phyloP scores from a whole-genome alignment of 202 grass and related monocot genomes.

The Setaria viridis region DNA sequence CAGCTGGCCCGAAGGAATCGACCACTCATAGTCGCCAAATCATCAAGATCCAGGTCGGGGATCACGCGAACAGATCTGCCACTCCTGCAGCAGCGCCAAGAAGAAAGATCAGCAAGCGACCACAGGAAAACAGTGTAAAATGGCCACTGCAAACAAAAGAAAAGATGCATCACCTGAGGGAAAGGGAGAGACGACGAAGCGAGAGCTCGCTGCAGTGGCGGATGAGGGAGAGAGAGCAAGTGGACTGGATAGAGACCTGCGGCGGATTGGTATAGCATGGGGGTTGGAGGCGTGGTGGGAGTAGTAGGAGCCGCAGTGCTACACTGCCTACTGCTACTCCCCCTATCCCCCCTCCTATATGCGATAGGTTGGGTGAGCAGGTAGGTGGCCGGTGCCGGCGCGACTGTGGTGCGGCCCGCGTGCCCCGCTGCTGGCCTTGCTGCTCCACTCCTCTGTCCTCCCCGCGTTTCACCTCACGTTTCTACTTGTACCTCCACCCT shows the following conservation, averaged over 20 bases:
- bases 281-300: not conserved
- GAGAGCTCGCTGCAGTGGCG: conserved; percentile 24
- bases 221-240: conserved; percentile 9
- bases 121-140: not conserved
- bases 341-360: conserved; percentile 30
- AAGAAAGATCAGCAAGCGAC: conserved; percentile 36
- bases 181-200: not conserved
- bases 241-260: not conserved
- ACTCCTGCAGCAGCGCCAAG: conserved; percentile 27
- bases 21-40: not conserved
- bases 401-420: not conserved
- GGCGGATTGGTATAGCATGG: conserved; percentile 10
- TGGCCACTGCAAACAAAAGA: not conserved
- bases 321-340: conserved; percentile 31
- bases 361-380: conserved; percentile 11
- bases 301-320: conserved; percentile 28
- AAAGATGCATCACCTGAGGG: conserved; percentile 34
- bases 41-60: conserved; percentile 17
- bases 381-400: conserved; percentile 34
- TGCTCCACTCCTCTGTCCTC: not conserved
- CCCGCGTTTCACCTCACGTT: conserved; percentile 31
- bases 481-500: conserved; percentile 44
- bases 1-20: not conserved
- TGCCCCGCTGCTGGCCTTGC: not conserved
- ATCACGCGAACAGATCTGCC: conserved; percentile 50